A percentile compares a stretch with the other conserved stretches of the same genome.
These are phyloP conservation scores for Colletotrichum sp. DNA, from an alignment of 2,329 filamentous ascomycete species.

Conservation along the genomic window DNA sequence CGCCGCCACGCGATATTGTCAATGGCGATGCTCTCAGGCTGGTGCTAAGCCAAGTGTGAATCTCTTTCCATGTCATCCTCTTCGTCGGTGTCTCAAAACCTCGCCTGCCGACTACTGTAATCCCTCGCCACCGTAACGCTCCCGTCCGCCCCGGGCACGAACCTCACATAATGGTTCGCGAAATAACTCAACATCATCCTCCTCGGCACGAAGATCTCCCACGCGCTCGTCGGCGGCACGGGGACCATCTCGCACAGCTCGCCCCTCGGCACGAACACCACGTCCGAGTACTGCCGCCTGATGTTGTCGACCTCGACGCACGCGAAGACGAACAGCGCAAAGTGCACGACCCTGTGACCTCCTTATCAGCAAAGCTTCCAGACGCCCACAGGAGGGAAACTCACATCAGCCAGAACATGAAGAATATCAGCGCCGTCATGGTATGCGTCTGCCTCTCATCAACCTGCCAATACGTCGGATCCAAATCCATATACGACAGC, in stretches of 20 bases:
- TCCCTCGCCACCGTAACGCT: slow-evolving; percentile 18
- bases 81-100: not conserved
- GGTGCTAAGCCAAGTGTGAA: no score
- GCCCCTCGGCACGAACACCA: slow-evolving; percentile 18
- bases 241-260: slow-evolving; percentile 6
- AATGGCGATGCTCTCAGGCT: not conserved
- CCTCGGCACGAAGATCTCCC: slow-evolving; percentile 10
- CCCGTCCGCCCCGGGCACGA: slow-evolving; percentile 16
- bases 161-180: slow-evolving; percentile 22
- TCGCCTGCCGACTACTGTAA: slow-evolving; percentile 18
- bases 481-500: not conserved
- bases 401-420: slow-evolving; percentile 12
- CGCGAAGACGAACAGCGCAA: slow-evolving; percentile 20
- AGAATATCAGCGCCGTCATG: not conserved
- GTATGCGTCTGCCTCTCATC: not conserved
- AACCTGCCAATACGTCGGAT: not conserved
- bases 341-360: slow-evolving; percentile 4
- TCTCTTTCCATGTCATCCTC: not conserved
- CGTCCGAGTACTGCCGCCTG: slow-evolving; percentile 8
- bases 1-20: not conserved
- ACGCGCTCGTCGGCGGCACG: slow-evolving; percentile 18
- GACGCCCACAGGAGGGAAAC: not conserved
- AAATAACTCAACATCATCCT: slow-evolving; percentile 16
- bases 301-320: slow-evolving; percentile 18
- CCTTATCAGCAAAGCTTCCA: not conserved